Conservation (phyloP, 352 stramenopile genomes). For the Pelagophyceae sp. region DNA sequence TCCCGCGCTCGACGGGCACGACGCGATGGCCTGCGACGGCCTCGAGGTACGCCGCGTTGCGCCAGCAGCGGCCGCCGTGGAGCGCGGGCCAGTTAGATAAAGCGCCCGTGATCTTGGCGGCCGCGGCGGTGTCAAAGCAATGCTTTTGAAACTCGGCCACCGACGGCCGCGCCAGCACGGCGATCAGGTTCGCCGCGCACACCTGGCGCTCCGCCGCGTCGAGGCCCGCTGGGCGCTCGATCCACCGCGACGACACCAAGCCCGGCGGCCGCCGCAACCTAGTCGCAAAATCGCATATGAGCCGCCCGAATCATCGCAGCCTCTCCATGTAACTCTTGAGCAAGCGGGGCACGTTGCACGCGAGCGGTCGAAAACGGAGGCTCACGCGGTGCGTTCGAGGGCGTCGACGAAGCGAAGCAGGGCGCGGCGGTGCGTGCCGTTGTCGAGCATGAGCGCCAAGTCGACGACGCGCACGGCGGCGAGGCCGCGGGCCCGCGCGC, state of each 20-base stretch:
- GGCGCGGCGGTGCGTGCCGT: neutral
- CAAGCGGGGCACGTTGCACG: neutral
- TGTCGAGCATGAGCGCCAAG: neutral
- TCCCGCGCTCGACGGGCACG: constrained; percentile 4
- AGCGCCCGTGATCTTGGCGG: neutral
- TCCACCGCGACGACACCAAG: neutral
- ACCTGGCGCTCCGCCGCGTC: neutral
- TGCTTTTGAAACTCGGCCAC: neutral
- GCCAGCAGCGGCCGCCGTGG: neutral
- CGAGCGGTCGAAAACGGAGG: neutral
- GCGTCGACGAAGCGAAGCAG: neutral
- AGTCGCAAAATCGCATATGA: too few species aligned
- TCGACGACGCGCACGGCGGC: neutral
- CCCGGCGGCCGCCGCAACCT: neutral
- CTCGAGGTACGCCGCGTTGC: neutral
- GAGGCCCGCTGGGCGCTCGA: neutral
- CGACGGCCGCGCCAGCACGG: neutral
- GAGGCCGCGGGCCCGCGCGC: neutral
- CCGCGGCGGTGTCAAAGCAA: neutral
- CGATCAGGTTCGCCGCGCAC: neutral
- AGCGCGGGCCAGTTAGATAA: constrained; percentile 12
- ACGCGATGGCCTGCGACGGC: neutral
- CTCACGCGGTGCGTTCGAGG: neutral
- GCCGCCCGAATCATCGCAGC: too few species aligned
- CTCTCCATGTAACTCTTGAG: too few species aligned